phyloP scores from a whole-genome alignment of 1,139 yeast species.

The Saccharomyces hybrid region DNA sequence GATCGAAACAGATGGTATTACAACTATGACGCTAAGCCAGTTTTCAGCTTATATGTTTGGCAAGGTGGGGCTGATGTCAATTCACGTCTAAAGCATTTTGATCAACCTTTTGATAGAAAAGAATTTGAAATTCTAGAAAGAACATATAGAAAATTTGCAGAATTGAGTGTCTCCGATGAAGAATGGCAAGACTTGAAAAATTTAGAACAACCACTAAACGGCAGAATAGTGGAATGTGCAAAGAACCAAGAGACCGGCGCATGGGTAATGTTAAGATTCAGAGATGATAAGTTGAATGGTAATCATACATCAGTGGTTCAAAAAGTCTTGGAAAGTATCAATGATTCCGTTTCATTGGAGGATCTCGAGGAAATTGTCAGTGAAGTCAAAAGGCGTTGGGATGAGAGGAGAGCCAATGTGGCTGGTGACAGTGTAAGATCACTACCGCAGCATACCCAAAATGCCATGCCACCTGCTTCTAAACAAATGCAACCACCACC shows the following conservation, averaged over 20 bases:
- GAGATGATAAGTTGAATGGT: constrained; percentile 88
- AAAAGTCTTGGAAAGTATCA: constrained; percentile 74
- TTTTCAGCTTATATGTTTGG: constrained; percentile 64
- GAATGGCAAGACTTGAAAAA: constrained; percentile 78
- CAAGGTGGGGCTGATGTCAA: constrained; percentile 48
- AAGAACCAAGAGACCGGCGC: constrained; percentile 41
- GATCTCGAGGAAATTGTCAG: constrained; percentile 51
- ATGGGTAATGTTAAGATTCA: constrained; percentile 82
- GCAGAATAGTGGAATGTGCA: constrained; percentile 83
- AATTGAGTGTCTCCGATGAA: constrained; percentile 52
- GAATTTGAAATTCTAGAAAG: constrained; percentile 35
- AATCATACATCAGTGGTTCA: constrained; percentile 76
- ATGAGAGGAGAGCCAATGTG: constrained; percentile 34
- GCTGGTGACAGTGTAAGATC: not conserved
- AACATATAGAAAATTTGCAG: constrained; percentile 59
- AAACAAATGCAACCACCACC: constrained; percentile 5
- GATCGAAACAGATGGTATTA: constrained; percentile 69
- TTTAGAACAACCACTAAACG: constrained; percentile 74
- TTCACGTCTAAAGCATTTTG: constrained; percentile 25
- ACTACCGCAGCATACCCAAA: not conserved
- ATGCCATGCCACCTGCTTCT: constrained; percentile 4
- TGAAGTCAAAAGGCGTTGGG: constrained; percentile 43
- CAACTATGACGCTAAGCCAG: constrained; percentile 79
- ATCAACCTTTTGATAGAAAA: constrained; percentile 29
- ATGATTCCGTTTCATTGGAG: constrained; percentile 76